Evolutionary conservation across 331 rosid genomes (phyloP), one percentile per base, ranked within the genome.

Genomic region (Rhamnella rubrinervis): DNA sequence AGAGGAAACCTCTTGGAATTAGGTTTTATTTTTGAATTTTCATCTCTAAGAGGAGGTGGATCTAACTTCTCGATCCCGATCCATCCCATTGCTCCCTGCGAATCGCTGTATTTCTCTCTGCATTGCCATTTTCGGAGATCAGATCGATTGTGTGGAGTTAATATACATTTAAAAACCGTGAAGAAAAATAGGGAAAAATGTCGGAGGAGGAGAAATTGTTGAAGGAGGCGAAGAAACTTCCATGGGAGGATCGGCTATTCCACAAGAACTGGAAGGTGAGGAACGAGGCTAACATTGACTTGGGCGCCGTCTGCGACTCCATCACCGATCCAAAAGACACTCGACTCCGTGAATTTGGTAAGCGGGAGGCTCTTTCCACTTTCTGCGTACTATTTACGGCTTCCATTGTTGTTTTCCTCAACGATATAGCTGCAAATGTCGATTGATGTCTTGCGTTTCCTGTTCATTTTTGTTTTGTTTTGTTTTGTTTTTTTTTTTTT

Each of bases 211-310:
- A 95, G 81, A 91, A 85, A 84, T 76, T 91, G 73, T 55, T 95
- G 55, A 95, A 87, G 92, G 99, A 95, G 78, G 99, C 97, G 13
- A 95, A 95, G 86, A 95, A 95, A 74, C 84, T 95, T 75, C 96
- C 99, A 1, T 95, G 97, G 97, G 99, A 95, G 75, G 99, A 91
- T 91, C 96, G 99, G 55, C 75, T 95, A 20, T 75, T 75, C 14
- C 97, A 95, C 80, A 95, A 95, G 92, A 91, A 87, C 83, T 95
- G 97, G 99, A 95, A 95, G 88, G 99, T 95, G 2, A 82, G 99
- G 57, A 91, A 83, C 55, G 99, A 95, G 78, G 99, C 97, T 6
- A 95, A 91, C 63, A 78, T 89, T 63, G 99, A 95, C 79, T 83
- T 95, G 83, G 92, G 92, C 1, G 80, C 96, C 10, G 76, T 95